Conservation (phyloP, 768 basidiomycete species). For the Boletus rubroflammeus region DNA sequence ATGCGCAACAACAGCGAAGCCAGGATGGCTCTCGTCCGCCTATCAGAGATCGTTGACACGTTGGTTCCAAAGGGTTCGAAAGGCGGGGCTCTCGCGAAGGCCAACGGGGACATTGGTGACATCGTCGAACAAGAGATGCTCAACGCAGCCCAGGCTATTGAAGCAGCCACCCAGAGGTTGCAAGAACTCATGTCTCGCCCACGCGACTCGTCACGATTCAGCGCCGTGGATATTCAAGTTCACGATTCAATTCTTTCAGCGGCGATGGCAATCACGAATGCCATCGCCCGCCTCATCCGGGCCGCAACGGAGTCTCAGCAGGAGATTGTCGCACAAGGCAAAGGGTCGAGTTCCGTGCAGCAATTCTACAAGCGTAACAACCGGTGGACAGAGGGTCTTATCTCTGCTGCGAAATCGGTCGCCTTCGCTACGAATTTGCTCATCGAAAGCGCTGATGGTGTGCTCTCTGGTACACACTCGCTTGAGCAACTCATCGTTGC, state of each 20-base stretch:
- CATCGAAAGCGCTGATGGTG: constrained; percentile 97
- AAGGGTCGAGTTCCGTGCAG: constrained; percentile 85
- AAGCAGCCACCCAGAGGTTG: constrained; percentile 83
- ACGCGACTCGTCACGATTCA: constrained; percentile 82
- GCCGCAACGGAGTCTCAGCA: constrained; percentile 98
- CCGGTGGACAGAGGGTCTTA: constrained; percentile 98
- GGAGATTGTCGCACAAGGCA: constrained; percentile 95
- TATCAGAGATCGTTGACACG: constrained; percentile 84
- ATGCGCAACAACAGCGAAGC: constrained; percentile 87
- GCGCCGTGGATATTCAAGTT: constrained; percentile 89
- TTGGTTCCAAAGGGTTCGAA: constrained; percentile 83
- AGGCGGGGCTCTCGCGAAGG: constrained; percentile 60
- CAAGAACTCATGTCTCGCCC: constrained; percentile 91
- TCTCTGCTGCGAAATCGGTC: constrained; percentile 96
- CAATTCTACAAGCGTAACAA: constrained; percentile 99
- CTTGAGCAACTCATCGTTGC: constrained; percentile 98
- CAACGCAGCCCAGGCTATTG: constrained; percentile 89
- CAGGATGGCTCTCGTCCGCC: constrained; percentile 73
- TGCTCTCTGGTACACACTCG: constrained; percentile 93
- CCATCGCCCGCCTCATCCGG: constrained; percentile 90
- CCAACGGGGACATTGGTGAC: constrained; percentile 92
- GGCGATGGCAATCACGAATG: constrained; percentile 92
- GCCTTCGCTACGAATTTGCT: constrained; percentile 94
- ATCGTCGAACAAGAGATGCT: constrained; percentile 97
- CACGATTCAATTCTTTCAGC: constrained; percentile 96